A percentile compares a stretch with the other conserved stretches of the same genome.
phyloP scores from a whole-genome alignment of 2,329 filamentous ascomycete genomes.

The Neodidymelliopsis sp. region DNA sequence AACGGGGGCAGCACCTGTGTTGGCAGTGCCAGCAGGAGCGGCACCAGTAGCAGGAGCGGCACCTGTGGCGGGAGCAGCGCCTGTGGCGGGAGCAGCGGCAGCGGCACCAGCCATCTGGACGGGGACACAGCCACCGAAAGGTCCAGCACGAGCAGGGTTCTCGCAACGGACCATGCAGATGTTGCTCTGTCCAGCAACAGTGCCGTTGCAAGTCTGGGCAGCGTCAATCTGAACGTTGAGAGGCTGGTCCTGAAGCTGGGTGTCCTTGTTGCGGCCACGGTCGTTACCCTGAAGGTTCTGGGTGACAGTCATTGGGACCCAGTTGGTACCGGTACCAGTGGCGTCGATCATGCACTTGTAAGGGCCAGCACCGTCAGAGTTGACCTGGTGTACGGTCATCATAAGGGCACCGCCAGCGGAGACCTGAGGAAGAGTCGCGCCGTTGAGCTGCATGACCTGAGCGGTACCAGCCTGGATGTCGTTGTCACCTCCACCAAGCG shows the following conservation, averaged over 20 bases:
- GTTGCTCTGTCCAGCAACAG: constrained; percentile 64
- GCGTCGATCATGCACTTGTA: constrained; percentile 71
- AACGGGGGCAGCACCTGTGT: constrained; percentile 2
- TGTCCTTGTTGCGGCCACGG: constrained; percentile 53
- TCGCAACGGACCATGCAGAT: constrained; percentile 70
- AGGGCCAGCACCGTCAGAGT: constrained; percentile 70
- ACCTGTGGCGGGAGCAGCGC: constrained; percentile 8
- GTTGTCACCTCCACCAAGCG: constrained; percentile 64
- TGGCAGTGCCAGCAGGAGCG: constrained; percentile 9
- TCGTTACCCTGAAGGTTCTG: constrained; percentile 61
- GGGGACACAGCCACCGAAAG: constrained; percentile 68
- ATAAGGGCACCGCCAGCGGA: constrained; percentile 62
- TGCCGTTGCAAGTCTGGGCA: constrained; percentile 65
- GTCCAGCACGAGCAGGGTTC: constrained; percentile 67
- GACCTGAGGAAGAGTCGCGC: constrained; percentile 66
- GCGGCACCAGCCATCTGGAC: constrained; percentile 56
- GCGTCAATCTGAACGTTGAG: constrained; percentile 66
- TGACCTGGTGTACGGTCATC: constrained; percentile 74
- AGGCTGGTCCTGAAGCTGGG: constrained; percentile 50
- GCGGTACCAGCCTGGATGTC: constrained; percentile 64
- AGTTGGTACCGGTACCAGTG: constrained; percentile 64
- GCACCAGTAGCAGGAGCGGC: constrained; percentile 12
- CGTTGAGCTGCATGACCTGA: constrained; percentile 65
- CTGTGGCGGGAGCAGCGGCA: constrained; percentile 21
- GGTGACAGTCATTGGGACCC: constrained; percentile 63